Evolutionary conservation across 2,329 filamentous ascomycete genomes (phyloP).

Genomic region (Trichoderma atrobrunneum): DNA sequence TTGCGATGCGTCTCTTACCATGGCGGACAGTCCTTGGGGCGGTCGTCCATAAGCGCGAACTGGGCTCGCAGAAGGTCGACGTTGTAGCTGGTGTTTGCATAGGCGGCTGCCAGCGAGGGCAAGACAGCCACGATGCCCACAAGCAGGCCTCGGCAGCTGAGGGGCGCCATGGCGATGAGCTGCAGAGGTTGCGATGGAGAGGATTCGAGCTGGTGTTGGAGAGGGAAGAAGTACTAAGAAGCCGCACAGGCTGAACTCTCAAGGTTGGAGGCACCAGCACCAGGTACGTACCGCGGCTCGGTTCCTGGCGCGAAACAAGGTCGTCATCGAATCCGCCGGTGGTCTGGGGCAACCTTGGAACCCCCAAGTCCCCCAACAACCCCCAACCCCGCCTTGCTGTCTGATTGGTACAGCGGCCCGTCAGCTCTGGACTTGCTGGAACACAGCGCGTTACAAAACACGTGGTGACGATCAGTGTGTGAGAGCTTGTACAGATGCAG

Average conservation of each 20-base stretch:
- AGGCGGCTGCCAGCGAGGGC: conserved; percentile 39
- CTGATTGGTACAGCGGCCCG: conserved; percentile 7
- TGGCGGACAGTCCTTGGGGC: conserved; percentile 74
- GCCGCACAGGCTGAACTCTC: neutral
- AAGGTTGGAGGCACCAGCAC: neutral
- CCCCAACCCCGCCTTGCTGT: conserved; percentile 5
- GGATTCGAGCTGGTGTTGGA: neutral
- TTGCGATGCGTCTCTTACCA: conserved; percentile 50
- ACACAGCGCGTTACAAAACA: neutral
- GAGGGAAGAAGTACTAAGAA: conserved; percentile 1
- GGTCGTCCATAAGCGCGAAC: conserved; percentile 68
- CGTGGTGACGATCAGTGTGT: conserved; percentile 1
- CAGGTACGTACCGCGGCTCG: conserved; percentile 15
- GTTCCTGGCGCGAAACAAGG: conserved; percentile 16
- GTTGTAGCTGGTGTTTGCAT: conserved; percentile 55
- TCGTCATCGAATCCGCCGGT: conserved; percentile 15
- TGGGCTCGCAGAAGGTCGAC: conserved; percentile 61
- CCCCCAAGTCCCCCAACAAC: neutral
- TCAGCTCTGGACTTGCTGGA: conserved; percentile 1
- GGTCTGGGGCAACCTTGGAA: conserved; percentile 17
- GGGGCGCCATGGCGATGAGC: conserved; percentile 39
- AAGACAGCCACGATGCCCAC: conserved; percentile 41
- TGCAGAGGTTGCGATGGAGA: conserved; percentile 9
- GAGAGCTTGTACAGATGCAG: neutral
- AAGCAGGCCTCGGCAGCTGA: conserved; percentile 38